Evolutionary conservation across 169 alveolate species (phyloP).

Genomic region (Neospora caninum): DNA sequence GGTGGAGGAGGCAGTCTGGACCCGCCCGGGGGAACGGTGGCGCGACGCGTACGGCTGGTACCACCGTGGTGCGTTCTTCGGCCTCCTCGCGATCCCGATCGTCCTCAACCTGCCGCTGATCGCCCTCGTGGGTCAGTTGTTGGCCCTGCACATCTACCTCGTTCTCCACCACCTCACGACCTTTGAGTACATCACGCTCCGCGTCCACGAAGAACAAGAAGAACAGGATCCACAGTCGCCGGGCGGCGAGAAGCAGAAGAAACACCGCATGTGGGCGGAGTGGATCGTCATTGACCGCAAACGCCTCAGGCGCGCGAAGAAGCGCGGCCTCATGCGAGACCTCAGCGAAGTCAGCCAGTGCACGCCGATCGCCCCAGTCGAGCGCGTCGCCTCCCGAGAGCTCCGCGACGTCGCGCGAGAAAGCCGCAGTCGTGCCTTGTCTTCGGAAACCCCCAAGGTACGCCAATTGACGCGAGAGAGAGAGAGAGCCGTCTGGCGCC

Average conservation of each 20-base stretch:
- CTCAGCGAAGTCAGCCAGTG: constrained; percentile 34
- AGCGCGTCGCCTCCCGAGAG: neutral
- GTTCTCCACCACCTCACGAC: constrained; percentile 61
- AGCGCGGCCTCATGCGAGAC: constrained; percentile 17
- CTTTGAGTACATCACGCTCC: constrained; percentile 60
- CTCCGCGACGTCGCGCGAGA: too few species aligned
- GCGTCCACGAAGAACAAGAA: constrained; percentile 54
- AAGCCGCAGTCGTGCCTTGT: too few species aligned
- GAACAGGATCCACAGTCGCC: neutral
- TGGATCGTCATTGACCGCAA: constrained; percentile 56
- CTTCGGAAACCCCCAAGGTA: too few species aligned
- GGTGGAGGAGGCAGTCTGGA: constrained; percentile 5
- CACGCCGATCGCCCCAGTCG: neutral
- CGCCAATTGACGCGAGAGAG: too few species aligned
- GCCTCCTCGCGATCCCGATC: neutral
- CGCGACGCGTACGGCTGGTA: constrained; percentile 47
- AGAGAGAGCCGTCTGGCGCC: too few species aligned
- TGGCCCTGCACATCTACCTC: constrained; percentile 59
- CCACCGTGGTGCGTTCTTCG: constrained; percentile 20
- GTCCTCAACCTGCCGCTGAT: constrained; percentile 41
- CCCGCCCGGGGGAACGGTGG: neutral
- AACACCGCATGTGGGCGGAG: constrained; percentile 49
- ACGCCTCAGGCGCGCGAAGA: neutral
- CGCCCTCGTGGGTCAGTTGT: constrained; percentile 56
- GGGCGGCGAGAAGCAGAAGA: neutral